Evolutionary conservation across 2,329 filamentous ascomycete species (phyloP), one percentile per base, ranked within the genome.

Genomic region (Hymenoscyphus infarciens): DNA sequence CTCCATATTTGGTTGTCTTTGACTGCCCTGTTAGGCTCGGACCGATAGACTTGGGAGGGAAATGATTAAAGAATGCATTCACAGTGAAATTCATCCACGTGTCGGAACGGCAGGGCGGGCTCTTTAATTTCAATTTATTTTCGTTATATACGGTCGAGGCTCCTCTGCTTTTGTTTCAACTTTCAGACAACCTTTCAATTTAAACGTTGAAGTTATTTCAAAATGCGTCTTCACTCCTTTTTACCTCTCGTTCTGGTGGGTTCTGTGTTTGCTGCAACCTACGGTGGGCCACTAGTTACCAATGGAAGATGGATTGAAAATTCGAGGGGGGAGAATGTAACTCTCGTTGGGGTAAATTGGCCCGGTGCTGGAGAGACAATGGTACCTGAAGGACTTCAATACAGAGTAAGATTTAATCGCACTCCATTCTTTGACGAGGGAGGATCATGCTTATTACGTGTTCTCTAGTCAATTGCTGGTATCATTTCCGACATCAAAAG

Each of bases 371-470:
- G 79, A 49, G 84, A 87, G 59, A 79, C 82, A 25, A 87, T 87
- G 84, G 79, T 88, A 1, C 86, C 85, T 0, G 84, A 87, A 65
- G 85, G 85, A 5, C 77, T 87, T 2, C 83, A 86, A 70, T 85
- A 85, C 71, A 79, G 11, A 22, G 45, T 52, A 15, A 25, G 45
- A 49, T 13, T 22, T 13, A 5, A 11, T 7, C 19, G 22, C 1
- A 52, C 11, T 13, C 19, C 11, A 11, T 52, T 13, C 19, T 5
- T 25, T 10, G 4, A 10, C 11, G 10, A 5, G 8, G 8, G 42
- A 22, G 11, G 11, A 13, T 11, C 11, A 52, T 52, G 10, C 19
- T 52, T 25, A 52, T 25, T 10, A 52, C 15, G 4, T 19, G 19
- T 22, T 52, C 3, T 52, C 8, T 15, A 81, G 45, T 86, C 83